Percentiles rank a stretch among this genome's conserved stretches.
These are phyloP conservation scores for Blastocystis sp. DNA, from an alignment of 352 stramenopile genomes.

Conservation along the genomic window DNA sequence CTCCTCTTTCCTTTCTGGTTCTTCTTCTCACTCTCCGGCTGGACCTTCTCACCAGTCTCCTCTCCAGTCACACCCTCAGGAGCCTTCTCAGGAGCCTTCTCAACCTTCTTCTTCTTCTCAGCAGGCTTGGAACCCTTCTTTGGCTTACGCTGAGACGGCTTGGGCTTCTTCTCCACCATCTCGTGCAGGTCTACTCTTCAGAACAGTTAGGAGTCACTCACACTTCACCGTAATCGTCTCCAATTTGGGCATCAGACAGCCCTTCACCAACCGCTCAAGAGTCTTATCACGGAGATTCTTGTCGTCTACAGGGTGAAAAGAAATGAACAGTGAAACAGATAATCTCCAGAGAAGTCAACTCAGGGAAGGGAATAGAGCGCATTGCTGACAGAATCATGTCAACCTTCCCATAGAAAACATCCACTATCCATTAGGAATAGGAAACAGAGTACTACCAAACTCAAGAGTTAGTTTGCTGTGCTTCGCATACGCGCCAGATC, in stretches of 20 bases:
- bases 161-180: not conserved
- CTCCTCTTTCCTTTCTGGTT: not conserved
- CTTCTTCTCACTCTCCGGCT: not conserved
- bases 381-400: too few relatives aligned
- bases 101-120: not conserved
- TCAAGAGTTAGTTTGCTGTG: not conserved
- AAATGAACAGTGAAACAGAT: not conserved
- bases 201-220: not conserved
- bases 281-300: not conserved
- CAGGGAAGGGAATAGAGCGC: not conserved
- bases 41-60: not conserved
- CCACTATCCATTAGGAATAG: not conserved
- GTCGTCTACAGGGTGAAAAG: not conserved
- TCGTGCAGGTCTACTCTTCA: not conserved
- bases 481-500: not conserved
- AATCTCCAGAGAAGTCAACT: not conserved
- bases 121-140: not conserved
- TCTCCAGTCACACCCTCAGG: not conserved
- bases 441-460: not conserved
- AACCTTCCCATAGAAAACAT: not conserved
- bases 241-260: constrained; percentile 8
- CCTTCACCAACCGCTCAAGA: not conserved
- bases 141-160: not conserved
- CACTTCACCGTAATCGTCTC: constrained; percentile 6
- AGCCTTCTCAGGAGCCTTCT: not conserved